Conservation (phyloP, 306 rosid genomes). For the Heteromeles arbutifolia region DNA sequence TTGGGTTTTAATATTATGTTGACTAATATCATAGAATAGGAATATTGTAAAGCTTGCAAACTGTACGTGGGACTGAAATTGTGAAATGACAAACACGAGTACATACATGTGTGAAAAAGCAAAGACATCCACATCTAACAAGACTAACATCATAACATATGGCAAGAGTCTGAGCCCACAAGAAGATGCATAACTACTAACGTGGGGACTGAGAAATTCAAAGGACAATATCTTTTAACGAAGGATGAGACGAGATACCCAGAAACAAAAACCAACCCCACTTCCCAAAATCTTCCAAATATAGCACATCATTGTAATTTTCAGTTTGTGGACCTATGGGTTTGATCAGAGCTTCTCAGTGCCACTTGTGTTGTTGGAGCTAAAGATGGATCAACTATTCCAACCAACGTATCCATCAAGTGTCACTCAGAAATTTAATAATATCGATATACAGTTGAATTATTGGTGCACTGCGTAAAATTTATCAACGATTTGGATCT, state of each 20-base stretch:
- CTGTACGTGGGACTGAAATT: not conserved
- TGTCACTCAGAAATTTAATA: not conserved
- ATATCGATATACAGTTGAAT: not conserved
- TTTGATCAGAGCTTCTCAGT: not conserved
- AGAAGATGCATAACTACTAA: not conserved
- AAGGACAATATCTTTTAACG: not conserved
- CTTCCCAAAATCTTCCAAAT: not conserved
- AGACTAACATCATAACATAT: not conserved
- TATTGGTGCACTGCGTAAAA: not conserved
- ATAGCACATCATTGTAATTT: not conserved
- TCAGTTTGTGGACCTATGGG: not conserved
- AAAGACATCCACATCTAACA: not conserved
- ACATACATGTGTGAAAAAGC: constrained; percentile 1
- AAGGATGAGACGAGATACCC: not conserved
- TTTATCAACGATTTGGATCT: no score
- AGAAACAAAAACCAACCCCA: not conserved
- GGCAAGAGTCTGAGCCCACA: not conserved
- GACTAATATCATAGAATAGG: not conserved
- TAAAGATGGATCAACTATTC: not conserved
- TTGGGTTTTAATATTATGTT: not conserved
- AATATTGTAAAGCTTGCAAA: not conserved
- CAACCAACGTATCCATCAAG: not conserved
- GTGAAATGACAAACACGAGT: not conserved
- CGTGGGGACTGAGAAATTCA: constrained; percentile 1
- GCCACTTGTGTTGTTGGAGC: not conserved